Percentiles rank a stretch among this genome's conserved stretches.
Conservation (phyloP, 129 eudicot genomes). For the Centaurea solstitialis region DNA sequence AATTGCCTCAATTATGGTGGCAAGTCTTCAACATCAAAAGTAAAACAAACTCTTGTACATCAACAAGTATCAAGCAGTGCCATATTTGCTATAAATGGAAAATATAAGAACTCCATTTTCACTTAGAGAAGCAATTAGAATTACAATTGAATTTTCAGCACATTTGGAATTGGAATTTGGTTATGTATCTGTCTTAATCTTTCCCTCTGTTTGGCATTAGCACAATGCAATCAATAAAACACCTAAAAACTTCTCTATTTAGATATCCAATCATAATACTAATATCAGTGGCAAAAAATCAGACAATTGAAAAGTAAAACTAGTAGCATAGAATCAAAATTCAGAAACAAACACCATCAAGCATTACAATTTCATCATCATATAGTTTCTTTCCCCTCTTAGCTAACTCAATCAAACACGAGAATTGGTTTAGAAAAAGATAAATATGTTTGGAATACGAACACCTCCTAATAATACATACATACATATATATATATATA, state of each 20-base stretch:
- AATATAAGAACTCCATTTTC: not conserved
- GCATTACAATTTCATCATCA: constrained; percentile 6
- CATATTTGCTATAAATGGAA: not conserved
- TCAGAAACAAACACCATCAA: constrained; percentile 1
- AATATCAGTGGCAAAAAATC: not conserved
- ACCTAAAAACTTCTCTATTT: not conserved
- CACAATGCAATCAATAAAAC: not conserved
- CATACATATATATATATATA: too few species aligned
- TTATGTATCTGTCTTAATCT: not conserved
- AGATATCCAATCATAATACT: not conserved
- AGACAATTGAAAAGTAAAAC: not conserved
- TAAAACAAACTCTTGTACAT: not conserved
- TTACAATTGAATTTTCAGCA: not conserved
- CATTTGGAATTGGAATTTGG: not conserved
- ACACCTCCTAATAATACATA: too few species aligned
- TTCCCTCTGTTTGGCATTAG: not conserved
- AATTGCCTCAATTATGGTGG: not conserved
- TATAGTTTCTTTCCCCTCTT: constrained; percentile 1
- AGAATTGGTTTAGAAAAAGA: not conserved
- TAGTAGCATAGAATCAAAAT: not conserved
- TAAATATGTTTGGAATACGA: not conserved
- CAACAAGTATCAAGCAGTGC: not conserved
- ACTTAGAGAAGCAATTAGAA: not conserved
- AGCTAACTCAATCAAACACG: constrained; percentile 13
- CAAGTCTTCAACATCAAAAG: not conserved